A percentile compares a stretch with the other conserved stretches of the same genome.
phyloP scores from a whole-genome alignment of 305 asterid species.

The Fraxinus xanthoxyloides region DNA sequence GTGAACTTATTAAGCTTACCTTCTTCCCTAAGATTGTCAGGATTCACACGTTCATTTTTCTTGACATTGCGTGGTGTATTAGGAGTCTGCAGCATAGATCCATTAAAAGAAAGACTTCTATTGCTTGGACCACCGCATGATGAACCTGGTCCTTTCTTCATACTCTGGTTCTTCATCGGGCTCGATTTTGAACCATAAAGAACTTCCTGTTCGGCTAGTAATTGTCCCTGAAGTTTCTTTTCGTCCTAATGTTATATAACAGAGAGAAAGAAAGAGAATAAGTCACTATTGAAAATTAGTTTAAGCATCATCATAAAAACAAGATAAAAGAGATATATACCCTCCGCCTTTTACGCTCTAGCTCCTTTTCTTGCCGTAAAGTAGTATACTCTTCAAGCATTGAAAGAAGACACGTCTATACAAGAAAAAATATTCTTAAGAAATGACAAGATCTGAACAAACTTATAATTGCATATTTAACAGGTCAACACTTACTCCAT shows the following conservation, averaged over 20 bases:
- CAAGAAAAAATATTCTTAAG: neutral
- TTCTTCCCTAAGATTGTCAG: slow-evolving; percentile 23
- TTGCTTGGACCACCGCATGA: slow-evolving; percentile 34
- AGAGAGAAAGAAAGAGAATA: neutral
- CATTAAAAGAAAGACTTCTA: slow-evolving; percentile 45
- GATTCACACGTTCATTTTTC: slow-evolving; percentile 32
- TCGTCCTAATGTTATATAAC: slow-evolving; percentile 33
- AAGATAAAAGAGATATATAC: slow-evolving; percentile 14
- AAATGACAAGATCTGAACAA: neutral
- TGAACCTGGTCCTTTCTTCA: slow-evolving; percentile 35
- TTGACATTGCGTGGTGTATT: slow-evolving; percentile 37
- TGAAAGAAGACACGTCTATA: slow-evolving; percentile 39
- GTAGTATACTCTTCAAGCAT: slow-evolving; percentile 48
- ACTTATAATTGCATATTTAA: neutral
- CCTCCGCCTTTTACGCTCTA: slow-evolving; percentile 49
- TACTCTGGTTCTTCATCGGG: slow-evolving; percentile 49
- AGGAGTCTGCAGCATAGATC: slow-evolving; percentile 31
- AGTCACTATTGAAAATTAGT: neutral
- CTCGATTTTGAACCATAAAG: slow-evolving; percentile 57
- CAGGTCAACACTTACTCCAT: slow-evolving; percentile 37
- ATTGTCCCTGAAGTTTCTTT: slow-evolving; percentile 54
- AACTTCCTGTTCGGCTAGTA: slow-evolving; percentile 54
- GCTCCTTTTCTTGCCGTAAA: slow-evolving; percentile 46
- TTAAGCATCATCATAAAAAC: neutral
- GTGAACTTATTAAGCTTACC: neutral